A percentile compares a stretch with the other conserved stretches of the same genome.
These are phyloP conservation scores for Tilletia walkeri DNA, from an alignment of 1,284 basidiomycete genomes.

Conservation along the genomic window DNA sequence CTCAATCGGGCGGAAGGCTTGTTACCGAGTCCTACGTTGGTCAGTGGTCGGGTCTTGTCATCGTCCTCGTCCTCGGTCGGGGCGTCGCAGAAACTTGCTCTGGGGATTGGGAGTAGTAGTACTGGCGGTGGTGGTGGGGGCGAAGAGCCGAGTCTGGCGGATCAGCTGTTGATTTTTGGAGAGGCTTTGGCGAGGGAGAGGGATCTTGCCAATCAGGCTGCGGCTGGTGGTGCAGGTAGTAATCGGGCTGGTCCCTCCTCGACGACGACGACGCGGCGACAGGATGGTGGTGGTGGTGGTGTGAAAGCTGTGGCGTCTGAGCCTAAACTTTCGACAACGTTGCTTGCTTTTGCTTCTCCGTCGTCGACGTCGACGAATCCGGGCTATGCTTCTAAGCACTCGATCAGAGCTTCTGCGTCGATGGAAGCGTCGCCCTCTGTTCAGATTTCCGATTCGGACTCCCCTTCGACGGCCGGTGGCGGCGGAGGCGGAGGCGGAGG, in stretches of 20 bases:
- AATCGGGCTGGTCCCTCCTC: no score
- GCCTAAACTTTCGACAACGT: neutral
- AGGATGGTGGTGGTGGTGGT: neutral
- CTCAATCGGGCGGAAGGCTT: neutral
- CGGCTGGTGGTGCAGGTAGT: no score
- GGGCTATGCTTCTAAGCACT: no score
- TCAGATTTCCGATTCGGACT: slow-evolving; percentile 13
- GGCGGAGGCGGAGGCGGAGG: neutral
- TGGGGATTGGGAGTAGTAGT: no score
- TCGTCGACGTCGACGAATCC: no score
- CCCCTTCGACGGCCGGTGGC: neutral
- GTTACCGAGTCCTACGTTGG: neutral
- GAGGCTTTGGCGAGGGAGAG: slow-evolving; percentile 3
- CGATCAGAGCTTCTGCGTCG: neutral
- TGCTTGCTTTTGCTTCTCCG: no score
- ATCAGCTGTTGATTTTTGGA: neutral
- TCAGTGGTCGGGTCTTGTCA: no score
- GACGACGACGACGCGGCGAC: neutral
- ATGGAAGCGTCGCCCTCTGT: slow-evolving; percentile 3
- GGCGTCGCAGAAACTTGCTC: neutral
- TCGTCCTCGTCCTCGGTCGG: no score
- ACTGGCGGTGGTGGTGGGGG: neutral
- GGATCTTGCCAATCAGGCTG: neutral
- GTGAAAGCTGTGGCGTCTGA: slow-evolving; percentile 2
- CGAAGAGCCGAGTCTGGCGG: neutral